Evolutionary conservation across 2,329 filamentous ascomycete genomes (phyloP).

Genomic region (Parasarocladium wereldwijsianum): DNA sequence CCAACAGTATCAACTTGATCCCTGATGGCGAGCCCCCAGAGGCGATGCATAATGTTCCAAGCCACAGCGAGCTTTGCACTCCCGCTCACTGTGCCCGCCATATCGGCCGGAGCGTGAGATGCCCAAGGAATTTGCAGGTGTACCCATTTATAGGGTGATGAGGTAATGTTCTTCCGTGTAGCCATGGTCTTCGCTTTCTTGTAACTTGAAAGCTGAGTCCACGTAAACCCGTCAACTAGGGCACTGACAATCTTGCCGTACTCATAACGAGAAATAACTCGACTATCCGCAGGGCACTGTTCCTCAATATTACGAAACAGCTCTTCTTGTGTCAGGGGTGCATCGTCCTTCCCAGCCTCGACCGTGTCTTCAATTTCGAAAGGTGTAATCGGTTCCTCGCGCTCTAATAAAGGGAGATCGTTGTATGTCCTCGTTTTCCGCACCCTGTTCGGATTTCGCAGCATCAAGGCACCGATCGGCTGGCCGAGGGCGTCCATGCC

Average conservation of each 20-base stretch:
- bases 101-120: too few relatives aligned
- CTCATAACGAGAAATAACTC: slow-evolving; percentile 20
- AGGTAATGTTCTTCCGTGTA: slow-evolving; percentile 4
- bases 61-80: slow-evolving; percentile 25
- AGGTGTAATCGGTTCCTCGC: slow-evolving; percentile 5
- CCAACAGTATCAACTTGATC: slow-evolving; percentile 29
- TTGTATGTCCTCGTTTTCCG: slow-evolving; percentile 7
- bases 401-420: slow-evolving; percentile 8
- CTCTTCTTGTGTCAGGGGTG: slow-evolving; percentile 17
- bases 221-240: slow-evolving; percentile 31
- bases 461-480: slow-evolving; percentile 29
- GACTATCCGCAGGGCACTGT: slow-evolving; percentile 26
- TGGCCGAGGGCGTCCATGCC: slow-evolving; percentile 19
- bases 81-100: neutral
- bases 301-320: slow-evolving; percentile 31
- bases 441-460: slow-evolving; percentile 23
- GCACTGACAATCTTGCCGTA: slow-evolving; percentile 24
- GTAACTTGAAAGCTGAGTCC: slow-evolving; percentile 29
- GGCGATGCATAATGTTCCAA: slow-evolving; percentile 28
- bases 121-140: too few relatives aligned
- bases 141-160: neutral
- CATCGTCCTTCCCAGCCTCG: slow-evolving; percentile 10
- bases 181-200: slow-evolving; percentile 8
- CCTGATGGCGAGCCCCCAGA: slow-evolving; percentile 34
- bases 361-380: slow-evolving; percentile 1